Conservation (phyloP, 768 basidiomycete species). For the Kwoniella dejecticola region DNA sequence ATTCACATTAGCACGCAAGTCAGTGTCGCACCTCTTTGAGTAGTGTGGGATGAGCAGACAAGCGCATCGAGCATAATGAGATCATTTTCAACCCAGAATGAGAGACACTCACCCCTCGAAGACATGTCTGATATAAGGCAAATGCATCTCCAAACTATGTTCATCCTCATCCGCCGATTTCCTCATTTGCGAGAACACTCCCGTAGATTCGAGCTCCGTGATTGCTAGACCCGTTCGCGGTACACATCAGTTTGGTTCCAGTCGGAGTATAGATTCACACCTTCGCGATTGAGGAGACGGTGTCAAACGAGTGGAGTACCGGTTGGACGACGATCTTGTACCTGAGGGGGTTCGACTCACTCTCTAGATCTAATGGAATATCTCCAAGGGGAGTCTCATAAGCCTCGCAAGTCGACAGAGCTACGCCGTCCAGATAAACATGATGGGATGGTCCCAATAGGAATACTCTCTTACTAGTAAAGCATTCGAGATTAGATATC, state of each 20-base stretch:
- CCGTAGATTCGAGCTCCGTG: constrained; percentile 65
- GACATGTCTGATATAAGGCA: constrained; percentile 62
- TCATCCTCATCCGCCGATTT: constrained; percentile 80
- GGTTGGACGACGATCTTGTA: no score
- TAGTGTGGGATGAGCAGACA: no score
- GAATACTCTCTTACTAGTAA: constrained; percentile 79
- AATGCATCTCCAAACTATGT: constrained; percentile 97
- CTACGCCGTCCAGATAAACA: constrained; percentile 81
- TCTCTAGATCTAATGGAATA: constrained; percentile 73
- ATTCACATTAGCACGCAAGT: no score
- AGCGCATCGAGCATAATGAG: no score
- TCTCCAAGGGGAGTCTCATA: constrained; percentile 86
- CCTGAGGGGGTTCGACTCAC: constrained; percentile 68
- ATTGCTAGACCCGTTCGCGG: constrained; percentile 61
- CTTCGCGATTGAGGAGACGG: no score
- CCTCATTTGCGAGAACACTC: constrained; percentile 71
- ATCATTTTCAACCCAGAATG: not conserved
- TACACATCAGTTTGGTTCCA: not conserved
- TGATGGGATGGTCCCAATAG: constrained; percentile 96
- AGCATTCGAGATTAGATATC: not conserved
- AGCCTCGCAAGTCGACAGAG: constrained; percentile 71
- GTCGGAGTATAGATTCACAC: no score
- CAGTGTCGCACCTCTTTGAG: no score
- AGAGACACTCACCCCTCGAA: constrained; percentile 41
- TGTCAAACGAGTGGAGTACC: no score